Evolutionary conservation across 495 filamentous ascomycete species (phyloP).

Genomic region (Jackrogersella multiformis): DNA sequence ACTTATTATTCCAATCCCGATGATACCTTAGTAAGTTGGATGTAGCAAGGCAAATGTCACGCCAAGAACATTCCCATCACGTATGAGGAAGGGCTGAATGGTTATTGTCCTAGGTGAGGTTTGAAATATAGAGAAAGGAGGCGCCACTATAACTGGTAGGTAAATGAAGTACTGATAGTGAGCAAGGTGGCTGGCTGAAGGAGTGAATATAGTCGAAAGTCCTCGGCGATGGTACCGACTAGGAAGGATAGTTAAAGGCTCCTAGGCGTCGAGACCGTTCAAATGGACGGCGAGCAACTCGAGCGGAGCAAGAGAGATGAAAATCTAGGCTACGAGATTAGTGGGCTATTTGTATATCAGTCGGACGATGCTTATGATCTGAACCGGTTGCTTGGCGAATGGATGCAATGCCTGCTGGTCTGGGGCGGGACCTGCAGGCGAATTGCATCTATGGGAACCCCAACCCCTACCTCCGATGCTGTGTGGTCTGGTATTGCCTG

Average conservation of each 20-base stretch:
- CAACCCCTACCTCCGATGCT: constrained; percentile 13
- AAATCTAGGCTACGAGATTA: constrained; percentile 11
- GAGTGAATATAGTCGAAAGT: constrained; percentile 16
- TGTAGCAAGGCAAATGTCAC: background rate
- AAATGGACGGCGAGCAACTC: constrained; percentile 6
- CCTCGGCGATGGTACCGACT: constrained; percentile 10
- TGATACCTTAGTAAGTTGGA: background rate
- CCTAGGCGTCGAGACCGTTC: constrained; percentile 1
- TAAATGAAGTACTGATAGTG: constrained; percentile 27
- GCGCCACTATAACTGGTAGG: background rate
- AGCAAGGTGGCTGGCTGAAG: constrained; percentile 11
- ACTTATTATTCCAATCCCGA: background rate
- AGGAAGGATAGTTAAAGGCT: background rate
- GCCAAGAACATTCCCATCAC: constrained; percentile 5
- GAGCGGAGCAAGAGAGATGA: constrained; percentile 13
- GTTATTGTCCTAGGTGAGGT: background rate
- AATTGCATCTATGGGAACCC: constrained; percentile 20
- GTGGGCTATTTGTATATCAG: constrained; percentile 31
- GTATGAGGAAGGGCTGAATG: background rate
- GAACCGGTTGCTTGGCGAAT: constrained; percentile 27
- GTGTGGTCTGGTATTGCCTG: constrained; percentile 14
- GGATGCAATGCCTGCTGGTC: constrained; percentile 19
- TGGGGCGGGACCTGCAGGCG: constrained; percentile 38
- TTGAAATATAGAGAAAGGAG: background rate
- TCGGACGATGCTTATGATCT: constrained; percentile 29